Conservation (phyloP, 169 alveolate species). For the Plasmodium knowlesi region DNA sequence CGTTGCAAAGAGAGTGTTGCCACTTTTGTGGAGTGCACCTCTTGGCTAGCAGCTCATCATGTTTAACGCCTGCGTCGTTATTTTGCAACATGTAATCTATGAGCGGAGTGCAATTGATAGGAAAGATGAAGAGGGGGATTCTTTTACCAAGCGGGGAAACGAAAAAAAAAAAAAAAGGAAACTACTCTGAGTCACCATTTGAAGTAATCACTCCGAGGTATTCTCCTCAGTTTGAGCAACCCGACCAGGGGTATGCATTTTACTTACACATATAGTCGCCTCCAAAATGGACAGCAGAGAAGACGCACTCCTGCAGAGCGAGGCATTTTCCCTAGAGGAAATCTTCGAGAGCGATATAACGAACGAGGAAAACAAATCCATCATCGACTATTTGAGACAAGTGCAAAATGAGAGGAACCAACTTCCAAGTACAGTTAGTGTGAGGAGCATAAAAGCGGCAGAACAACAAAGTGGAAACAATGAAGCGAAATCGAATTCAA, state of each 20-base stretch:
- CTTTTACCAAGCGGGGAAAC: neutral
- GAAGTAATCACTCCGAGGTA: neutral
- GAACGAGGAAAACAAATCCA: conserved; percentile 41
- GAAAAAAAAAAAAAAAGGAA: neutral
- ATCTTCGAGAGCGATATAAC: conserved; percentile 42
- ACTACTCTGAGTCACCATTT: no score
- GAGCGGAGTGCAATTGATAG: neutral
- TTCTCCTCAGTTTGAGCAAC: neutral
- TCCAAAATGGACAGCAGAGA: conserved; percentile 4
- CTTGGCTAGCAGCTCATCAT: neutral
- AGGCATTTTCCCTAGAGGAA: conserved; percentile 48
- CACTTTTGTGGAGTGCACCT: neutral
- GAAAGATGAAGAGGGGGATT: neutral
- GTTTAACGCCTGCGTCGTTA: neutral
- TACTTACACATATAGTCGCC: neutral
- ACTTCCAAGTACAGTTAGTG: conserved; percentile 32
- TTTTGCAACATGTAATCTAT: neutral
- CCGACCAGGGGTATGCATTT: neutral
- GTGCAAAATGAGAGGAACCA: conserved; percentile 35
- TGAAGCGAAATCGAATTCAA: neutral
- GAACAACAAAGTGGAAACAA: neutral
- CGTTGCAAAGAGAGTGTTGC: neutral
- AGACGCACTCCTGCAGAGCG: conserved; percentile 24
- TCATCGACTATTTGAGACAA: conserved; percentile 25
- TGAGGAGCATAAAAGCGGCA: neutral